phyloP scores from a whole-genome alignment of 495 filamentous ascomycete genomes.

The Penicillium waksmanii region DNA sequence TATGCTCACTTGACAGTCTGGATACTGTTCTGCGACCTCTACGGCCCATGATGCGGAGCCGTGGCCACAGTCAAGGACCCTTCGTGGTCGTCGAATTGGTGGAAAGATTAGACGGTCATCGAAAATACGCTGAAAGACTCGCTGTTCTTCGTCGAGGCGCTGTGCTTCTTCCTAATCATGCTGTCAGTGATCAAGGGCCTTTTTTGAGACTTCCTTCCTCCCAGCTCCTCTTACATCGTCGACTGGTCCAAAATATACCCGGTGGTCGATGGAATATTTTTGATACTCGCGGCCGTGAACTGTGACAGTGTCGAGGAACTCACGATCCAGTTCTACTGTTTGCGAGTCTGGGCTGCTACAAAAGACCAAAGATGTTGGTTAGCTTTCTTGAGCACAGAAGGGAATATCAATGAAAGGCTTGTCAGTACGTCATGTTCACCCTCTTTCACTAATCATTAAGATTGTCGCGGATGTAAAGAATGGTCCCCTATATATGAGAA shows the following conservation, averaged over 20 bases:
- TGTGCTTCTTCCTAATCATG: slow-evolving; percentile 76
- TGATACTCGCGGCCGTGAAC: slow-evolving; percentile 74
- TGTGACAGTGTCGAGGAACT: slow-evolving; percentile 64
- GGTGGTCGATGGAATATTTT: slow-evolving; percentile 70
- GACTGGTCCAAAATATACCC: slow-evolving; percentile 76
- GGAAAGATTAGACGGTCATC: slow-evolving; percentile 80
- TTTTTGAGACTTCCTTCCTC: not conserved
- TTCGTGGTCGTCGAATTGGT: slow-evolving; percentile 62
- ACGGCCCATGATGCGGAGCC: slow-evolving; percentile 66
- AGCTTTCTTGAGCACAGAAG: slow-evolving; percentile 15
- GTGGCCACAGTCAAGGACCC: slow-evolving; percentile 79
- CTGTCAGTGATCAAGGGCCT: slow-evolving; percentile 18
- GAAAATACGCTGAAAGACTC: slow-evolving; percentile 72
- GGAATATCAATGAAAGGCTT: slow-evolving; percentile 6
- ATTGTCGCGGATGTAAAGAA: slow-evolving; percentile 15
- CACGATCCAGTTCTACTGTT: slow-evolving; percentile 60
- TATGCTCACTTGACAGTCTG: slow-evolving; percentile 68
- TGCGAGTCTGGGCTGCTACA: slow-evolving; percentile 53
- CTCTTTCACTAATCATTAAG: slow-evolving; percentile 6
- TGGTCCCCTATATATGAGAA: slow-evolving; percentile 20
- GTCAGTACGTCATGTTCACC: slow-evolving; percentile 42
- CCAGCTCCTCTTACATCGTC: slow-evolving; percentile 69
- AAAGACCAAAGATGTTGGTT: slow-evolving; percentile 22
- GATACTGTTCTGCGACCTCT: slow-evolving; percentile 67
- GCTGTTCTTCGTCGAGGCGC: slow-evolving; percentile 70